phyloP scores from a whole-genome alignment of 83 land plant genomes.

The Larix sibirica region DNA sequence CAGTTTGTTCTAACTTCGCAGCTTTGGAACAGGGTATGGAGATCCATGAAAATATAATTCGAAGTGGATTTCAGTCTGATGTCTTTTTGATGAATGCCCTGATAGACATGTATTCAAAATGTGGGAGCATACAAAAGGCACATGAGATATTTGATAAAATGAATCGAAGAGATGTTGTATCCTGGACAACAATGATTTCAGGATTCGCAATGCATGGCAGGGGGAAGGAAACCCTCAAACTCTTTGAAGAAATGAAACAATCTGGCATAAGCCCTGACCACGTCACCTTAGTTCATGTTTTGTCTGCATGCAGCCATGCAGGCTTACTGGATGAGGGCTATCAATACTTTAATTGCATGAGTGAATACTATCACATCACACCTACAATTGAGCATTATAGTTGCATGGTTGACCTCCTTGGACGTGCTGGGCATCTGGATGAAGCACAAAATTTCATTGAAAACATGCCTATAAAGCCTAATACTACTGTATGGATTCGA shows the following conservation, averaged over 20 bases:
- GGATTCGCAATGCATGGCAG: conserved; percentile 8
- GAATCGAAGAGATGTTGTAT: neutral
- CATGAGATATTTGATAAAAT: neutral
- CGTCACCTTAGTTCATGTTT: neutral
- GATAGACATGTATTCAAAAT: conserved; percentile 9
- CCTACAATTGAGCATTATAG: neutral
- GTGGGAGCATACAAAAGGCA: conserved; percentile 2
- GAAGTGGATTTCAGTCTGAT: conserved; percentile 7
- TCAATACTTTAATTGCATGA: conserved; percentile 3
- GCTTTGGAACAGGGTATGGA: conserved; percentile 6
- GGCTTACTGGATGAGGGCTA: conserved; percentile 6
- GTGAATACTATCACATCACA: neutral
- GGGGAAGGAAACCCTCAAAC: neutral
- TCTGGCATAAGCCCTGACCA: neutral
- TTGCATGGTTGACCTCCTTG: conserved; percentile 3
- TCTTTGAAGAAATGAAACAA: neutral
- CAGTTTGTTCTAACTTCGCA: neutral
- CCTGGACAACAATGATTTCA: conserved; percentile 8
- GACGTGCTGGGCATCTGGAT: neutral
- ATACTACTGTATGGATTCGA: neutral
- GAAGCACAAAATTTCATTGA: neutral
- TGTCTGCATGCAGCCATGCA: conserved; percentile 11
- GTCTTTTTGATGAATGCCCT: conserved; percentile 9
- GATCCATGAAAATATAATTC: conserved; percentile 1
- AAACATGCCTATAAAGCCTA: conserved; percentile 6